phyloP scores from a whole-genome alignment of 306 rosid genomes.

The Acmispon strigosus region DNA sequence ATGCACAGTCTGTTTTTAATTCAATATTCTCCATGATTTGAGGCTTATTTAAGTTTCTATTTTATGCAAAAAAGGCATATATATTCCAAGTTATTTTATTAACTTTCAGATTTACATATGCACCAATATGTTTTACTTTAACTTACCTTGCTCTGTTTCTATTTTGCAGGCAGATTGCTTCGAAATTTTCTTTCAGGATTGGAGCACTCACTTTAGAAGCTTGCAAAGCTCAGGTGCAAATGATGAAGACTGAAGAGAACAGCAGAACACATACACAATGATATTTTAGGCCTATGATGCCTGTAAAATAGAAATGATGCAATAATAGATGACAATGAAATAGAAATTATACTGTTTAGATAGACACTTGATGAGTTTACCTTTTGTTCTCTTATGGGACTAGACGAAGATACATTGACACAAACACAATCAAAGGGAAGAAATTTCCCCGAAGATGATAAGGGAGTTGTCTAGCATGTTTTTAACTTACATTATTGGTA shows the following conservation, averaged over 20 bases:
- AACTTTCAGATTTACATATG: neutral
- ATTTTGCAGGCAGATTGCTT: constrained; percentile 29
- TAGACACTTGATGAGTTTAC: constrained; percentile 7
- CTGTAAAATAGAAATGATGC: constrained; percentile 14
- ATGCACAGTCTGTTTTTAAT: neutral
- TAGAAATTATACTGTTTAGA: constrained; percentile 9
- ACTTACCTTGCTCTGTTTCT: constrained; percentile 1
- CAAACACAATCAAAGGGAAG: neutral
- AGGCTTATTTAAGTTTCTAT: neutral
- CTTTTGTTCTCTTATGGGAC: constrained; percentile 2
- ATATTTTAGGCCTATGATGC: constrained; percentile 1
- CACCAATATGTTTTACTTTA: constrained; percentile 5
- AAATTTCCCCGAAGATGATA: neutral
- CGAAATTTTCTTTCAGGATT: neutral
- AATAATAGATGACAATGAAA: neutral
- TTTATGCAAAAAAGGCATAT: neutral
- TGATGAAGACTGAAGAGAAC: constrained; percentile 8
- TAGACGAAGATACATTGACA: neutral
- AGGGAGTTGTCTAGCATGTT: neutral
- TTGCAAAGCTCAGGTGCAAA: neutral
- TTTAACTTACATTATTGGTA: no score
- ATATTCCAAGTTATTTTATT: neutral
- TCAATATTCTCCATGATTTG: neutral
- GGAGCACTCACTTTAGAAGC: constrained; percentile 16
- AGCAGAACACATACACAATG: neutral